Evolutionary conservation across 2,329 filamentous ascomycete genomes (phyloP), one percentile per base, ranked within the genome.

Genomic region (Ceratocystis lukuohia): DNA sequence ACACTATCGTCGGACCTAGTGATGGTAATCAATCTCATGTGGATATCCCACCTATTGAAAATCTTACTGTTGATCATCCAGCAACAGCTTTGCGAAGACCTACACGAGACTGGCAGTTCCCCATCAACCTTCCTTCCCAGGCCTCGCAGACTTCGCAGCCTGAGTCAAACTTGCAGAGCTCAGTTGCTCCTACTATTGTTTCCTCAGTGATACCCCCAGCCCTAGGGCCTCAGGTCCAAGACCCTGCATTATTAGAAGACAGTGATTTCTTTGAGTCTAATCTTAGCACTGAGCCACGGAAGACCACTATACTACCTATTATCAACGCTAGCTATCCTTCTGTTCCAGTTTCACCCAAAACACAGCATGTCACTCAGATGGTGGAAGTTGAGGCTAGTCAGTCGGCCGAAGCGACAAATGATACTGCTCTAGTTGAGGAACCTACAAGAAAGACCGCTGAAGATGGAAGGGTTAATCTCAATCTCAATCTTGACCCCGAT

Each of bases 41-140:
- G 3, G 56, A 37, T 30, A 4, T 59, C n/a, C 30, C 56, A 15
- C 15, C 56, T n/a, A 33, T 37, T 17, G 8, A 2, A 37, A 59
- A 20, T 20, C 56, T 59, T n/a, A 8, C 17, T 30, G 17, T 37
- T 37, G 56, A 37, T 33, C 17, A 15, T 5, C 28, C 56, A 5
- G 30, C 22, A 12, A 59, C 56, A 15, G 8, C 15, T n/a, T 10
- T 59, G 15, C 56, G 56, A 30, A 37, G 56, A 37, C 56, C 56
- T n/a, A 59, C 56, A 59, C 28, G n/a, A n/a, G 56, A 59, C 30
- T 59, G 56, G 56, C 15, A 59, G 56, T 59, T 59, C 28, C 56
- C 56, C 15, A 30, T 37, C 7, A 33, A 17, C 56, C 10, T 20
- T 17, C 30, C 56, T 4, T 30, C 25, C 3, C 28, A 8, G 5